These are phyloP conservation scores for Cephalotrichum gorgonifer DNA, from an alignment of 2,329 filamentous ascomycete species.

Conservation along the genomic window DNA sequence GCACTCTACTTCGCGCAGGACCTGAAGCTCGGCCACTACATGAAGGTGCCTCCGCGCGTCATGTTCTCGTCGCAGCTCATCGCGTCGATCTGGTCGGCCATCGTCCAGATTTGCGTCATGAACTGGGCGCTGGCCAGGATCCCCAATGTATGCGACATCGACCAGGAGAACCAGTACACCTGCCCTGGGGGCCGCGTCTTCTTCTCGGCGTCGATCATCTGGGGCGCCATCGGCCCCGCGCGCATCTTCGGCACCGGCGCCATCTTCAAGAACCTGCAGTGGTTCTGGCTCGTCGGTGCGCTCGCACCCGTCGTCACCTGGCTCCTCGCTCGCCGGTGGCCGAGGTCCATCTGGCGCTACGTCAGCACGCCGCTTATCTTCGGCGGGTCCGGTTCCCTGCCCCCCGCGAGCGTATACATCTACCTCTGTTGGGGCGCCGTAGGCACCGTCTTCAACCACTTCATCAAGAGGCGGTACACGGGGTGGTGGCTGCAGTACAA, in stretches of 20 bases:
- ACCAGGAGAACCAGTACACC: slow-evolving; percentile 45
- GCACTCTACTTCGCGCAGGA: slow-evolving; percentile 56
- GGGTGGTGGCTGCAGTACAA: slow-evolving; percentile 75
- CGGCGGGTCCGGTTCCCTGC: slow-evolving; percentile 51
- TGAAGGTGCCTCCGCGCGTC: slow-evolving; percentile 51
- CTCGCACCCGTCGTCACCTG: slow-evolving; percentile 53
- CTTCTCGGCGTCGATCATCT: slow-evolving; percentile 62
- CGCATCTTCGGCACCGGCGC: slow-evolving; percentile 57
- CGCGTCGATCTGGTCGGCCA: slow-evolving; percentile 49
- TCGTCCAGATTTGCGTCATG: slow-evolving; percentile 54
- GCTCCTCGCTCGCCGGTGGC: slow-evolving; percentile 50
- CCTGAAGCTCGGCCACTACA: slow-evolving; percentile 60
- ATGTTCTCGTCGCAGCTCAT: slow-evolving; percentile 51
- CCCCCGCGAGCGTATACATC: slow-evolving; percentile 60
- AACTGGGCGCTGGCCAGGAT: slow-evolving; percentile 57
- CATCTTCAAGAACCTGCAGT: slow-evolving; percentile 55
- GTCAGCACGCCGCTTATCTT: slow-evolving; percentile 60
- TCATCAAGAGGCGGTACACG: slow-evolving; percentile 51
- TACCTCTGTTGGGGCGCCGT: slow-evolving; percentile 63
- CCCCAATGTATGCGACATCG: slow-evolving; percentile 44
- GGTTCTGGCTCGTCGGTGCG: slow-evolving; percentile 61
- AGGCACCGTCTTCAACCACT: slow-evolving; percentile 59
- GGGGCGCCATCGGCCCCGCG: slow-evolving; percentile 62
- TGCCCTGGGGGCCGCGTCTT: slow-evolving; percentile 45
- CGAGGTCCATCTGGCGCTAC: slow-evolving; percentile 51